Percentiles rank a stretch among this genome's conserved stretches.
Conservation (phyloP, 2,329 filamentous ascomycete species). For the Colletotrichum neosansevieriae region DNA sequence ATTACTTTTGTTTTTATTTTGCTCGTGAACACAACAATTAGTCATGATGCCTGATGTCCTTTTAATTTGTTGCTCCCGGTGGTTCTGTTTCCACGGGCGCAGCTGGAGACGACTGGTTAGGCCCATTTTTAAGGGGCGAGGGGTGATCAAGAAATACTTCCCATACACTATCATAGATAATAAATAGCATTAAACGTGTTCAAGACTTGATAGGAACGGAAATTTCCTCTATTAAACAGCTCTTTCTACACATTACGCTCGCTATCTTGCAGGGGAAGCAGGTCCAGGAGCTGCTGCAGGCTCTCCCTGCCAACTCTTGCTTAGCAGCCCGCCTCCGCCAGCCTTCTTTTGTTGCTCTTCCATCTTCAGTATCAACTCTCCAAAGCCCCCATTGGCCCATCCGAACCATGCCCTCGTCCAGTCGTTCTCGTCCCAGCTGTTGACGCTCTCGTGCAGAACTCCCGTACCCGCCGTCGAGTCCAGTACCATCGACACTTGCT, state of each 20-base stretch:
- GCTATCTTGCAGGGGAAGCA: neutral
- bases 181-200: too few species aligned
- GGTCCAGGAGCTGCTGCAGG: neutral
- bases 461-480: conserved; percentile 56
- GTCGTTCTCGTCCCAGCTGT: conserved; percentile 53
- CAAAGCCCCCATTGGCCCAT: conserved; percentile 58
- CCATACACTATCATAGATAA: too few species aligned
- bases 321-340: neutral
- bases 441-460: conserved; percentile 62
- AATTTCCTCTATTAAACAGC: neutral
- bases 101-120: too few species aligned
- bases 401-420: conserved; percentile 62
- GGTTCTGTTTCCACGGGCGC: too few species aligned
- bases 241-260: neutral
- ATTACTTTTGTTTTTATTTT: neutral
- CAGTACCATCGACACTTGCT: conserved; percentile 53
- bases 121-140: too few species aligned
- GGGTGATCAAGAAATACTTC: too few species aligned
- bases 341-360: conserved; percentile 34
- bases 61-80: too few species aligned
- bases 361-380: conserved; percentile 53
- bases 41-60: too few species aligned
- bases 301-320: conserved; percentile 27
- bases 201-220: too few species aligned
- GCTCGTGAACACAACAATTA: too few species aligned